Evolutionary conservation across 2,329 filamentous ascomycete species (phyloP), one percentile per base, ranked within the genome.

Genomic region (Thelonectria discophora): DNA sequence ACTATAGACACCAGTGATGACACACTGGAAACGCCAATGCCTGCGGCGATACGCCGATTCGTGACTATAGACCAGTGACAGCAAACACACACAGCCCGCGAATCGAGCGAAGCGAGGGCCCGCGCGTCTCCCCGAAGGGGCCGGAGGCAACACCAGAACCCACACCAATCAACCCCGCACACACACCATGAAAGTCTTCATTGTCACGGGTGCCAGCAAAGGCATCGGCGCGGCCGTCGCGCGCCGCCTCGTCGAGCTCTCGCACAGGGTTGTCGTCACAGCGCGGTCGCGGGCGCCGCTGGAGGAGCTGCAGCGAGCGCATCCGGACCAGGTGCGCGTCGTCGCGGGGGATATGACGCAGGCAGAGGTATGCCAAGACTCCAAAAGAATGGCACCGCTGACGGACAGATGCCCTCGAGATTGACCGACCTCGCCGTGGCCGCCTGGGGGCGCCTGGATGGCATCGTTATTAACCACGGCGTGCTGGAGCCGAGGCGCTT

Each of bases 381-480:
- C 6, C 3, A 24, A 24, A 6, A 24, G 21, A 24, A 30, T 8
- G 37, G n/a, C 32, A 34, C 40, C 8, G 18, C 52, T 62, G 39
- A 64, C 42, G 7, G 11, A 15, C 55, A 86, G 84, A 76, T 90
- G 27, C 85, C 87, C 4, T 76, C 83, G 1, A 85, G 85, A 72
- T 85, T 90, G 5, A 86, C 92, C 5, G 81, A 89, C 3, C 78
- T 88, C 1, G 90, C 93, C 0, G 72, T 90, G 11, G 79, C 84
- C 27, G 79, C 85, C 0, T 98, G 92, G 75, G 90, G 89, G 10
- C 82, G 81, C 50, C 78, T 99, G 5, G 93, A 99, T 73, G 90
- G 89, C 1, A 75, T 99, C 46, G 87, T 99, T 12, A 80, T 98
- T 64, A 98, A 98, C 76, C 95, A 99, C 74, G 94, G 93, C 18